These are phyloP conservation scores for Diaporthe helianthi DNA, from an alignment of 2,329 filamentous ascomycete genomes.

Conservation along the genomic window DNA sequence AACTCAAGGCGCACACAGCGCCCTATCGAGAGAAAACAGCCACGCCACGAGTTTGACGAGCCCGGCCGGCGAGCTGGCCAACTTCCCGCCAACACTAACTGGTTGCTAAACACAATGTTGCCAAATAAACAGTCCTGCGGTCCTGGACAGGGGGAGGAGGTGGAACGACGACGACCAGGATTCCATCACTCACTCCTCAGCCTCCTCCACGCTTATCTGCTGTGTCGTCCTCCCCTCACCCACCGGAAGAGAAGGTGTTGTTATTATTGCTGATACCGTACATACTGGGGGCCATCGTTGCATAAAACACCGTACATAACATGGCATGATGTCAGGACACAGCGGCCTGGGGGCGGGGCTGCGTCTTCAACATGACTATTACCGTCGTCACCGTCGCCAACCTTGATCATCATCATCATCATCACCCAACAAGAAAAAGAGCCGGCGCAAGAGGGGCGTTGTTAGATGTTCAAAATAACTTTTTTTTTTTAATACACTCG, in stretches of 20 bases:
- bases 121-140: conserved; percentile 4
- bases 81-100: background rate
- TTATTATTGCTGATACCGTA: conserved; percentile 10
- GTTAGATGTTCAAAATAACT: background rate
- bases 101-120: conserved; percentile 11
- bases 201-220: background rate
- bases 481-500: conserved; percentile 25
- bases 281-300: conserved; percentile 16
- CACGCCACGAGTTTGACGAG: background rate
- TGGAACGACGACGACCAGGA: background rate
- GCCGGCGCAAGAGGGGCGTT: conserved; percentile 22
- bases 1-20: background rate
- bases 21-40: conserved; percentile 5
- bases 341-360: background rate
- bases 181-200: background rate
- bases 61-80: background rate
- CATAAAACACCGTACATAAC: conserved; percentile 20
- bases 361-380: background rate
- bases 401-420: background rate
- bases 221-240: background rate
- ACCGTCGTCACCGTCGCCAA: background rate
- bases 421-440: background rate
- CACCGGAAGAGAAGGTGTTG: background rate
- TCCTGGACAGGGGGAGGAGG: background rate
- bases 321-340: conserved; percentile 5